Conservation (phyloP, 1,139 yeast genomes). For the Taiozyma sp. region DNA sequence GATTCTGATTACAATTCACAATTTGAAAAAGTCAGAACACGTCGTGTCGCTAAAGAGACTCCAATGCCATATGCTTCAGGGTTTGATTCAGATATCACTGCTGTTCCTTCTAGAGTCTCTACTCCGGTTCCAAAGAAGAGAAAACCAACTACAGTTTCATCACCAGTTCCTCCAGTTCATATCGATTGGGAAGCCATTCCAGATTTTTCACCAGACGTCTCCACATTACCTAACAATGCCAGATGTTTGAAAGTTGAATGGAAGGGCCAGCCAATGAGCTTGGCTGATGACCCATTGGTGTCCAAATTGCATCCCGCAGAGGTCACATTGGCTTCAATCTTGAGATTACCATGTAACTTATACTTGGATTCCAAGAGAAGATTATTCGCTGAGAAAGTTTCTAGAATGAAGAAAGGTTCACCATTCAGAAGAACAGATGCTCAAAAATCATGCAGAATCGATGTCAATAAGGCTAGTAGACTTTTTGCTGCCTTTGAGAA, state of each 20-base stretch:
- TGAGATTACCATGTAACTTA: slow-evolving; percentile 81
- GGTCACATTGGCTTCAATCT: slow-evolving; percentile 77
- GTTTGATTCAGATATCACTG: slow-evolving; percentile 13
- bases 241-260: slow-evolving; percentile 87
- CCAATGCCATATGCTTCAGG: slow-evolving; percentile 25
- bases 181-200: slow-evolving; percentile 55
- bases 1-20: slow-evolving; percentile 28
- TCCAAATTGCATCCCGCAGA: slow-evolving; percentile 87
- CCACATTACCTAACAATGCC: slow-evolving; percentile 60
- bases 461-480: slow-evolving; percentile 93
- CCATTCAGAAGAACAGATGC: slow-evolving; percentile 97
- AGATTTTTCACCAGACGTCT: slow-evolving; percentile 75
- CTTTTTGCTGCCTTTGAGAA: slow-evolving; percentile 90
- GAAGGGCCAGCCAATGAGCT: slow-evolving; percentile 98
- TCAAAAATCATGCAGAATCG: slow-evolving; percentile 95
- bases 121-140: slow-evolving; percentile 38
- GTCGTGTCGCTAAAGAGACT: slow-evolving; percentile 45
- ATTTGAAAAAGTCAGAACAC: slow-evolving; percentile 52
- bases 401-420: slow-evolving; percentile 64
- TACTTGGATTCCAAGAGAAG: slow-evolving; percentile 92
- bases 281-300: slow-evolving; percentile 69
- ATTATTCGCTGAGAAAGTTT: slow-evolving; percentile 82
- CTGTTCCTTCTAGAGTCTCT: slow-evolving; percentile 21
- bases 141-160: slow-evolving; percentile 29
- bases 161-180: slow-evolving; percentile 29